Conservation (phyloP, 1,284 basidiomycete genomes). For the Naganishia sp. region DNA sequence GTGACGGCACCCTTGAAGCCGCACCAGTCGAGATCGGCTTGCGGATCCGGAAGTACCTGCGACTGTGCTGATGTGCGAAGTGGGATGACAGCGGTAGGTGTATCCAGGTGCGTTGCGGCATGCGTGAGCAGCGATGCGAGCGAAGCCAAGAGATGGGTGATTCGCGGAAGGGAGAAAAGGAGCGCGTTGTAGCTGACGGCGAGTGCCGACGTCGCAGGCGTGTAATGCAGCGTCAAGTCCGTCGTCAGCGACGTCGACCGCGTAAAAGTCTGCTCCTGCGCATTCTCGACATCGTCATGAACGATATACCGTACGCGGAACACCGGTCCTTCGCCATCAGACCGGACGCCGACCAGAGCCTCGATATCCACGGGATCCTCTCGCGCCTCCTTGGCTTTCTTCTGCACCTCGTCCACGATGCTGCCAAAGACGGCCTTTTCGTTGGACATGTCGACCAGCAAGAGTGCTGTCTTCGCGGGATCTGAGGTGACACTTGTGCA, state of each 20-base stretch:
- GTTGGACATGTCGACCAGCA: conserved; percentile 82
- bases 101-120: conserved; percentile 66
- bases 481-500: conserved; percentile 65
- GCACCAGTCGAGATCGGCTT: conserved; percentile 91
- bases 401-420: conserved; percentile 63
- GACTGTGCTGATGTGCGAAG: conserved; percentile 63
- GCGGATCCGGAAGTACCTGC: conserved; percentile 76
- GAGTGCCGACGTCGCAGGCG: conserved; percentile 70
- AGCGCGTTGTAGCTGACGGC: conserved; percentile 92
- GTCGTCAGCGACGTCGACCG: conserved; percentile 79
- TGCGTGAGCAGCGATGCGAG: conserved; percentile 73
- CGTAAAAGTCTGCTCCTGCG: conserved; percentile 52
- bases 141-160: conserved; percentile 80
- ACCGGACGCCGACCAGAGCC: conserved; percentile 60
- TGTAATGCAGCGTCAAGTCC: conserved; percentile 77
- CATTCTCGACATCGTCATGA: conserved; percentile 62
- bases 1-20: conserved; percentile 95
- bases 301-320: conserved; percentile 95
- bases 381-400: conserved; percentile 81
- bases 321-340: conserved; percentile 63
- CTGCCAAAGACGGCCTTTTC: conserved; percentile 83
- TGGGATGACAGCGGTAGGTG: conserved; percentile 71
- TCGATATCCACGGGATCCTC: conserved; percentile 82
- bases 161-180: conserved; percentile 79
- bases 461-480: conserved; percentile 60